A percentile compares a stretch with the other conserved stretches of the same genome.
Evolutionary conservation across 2,329 filamentous ascomycete species (phyloP).

Genomic region (Paraphaeosphaeria minitans): DNA sequence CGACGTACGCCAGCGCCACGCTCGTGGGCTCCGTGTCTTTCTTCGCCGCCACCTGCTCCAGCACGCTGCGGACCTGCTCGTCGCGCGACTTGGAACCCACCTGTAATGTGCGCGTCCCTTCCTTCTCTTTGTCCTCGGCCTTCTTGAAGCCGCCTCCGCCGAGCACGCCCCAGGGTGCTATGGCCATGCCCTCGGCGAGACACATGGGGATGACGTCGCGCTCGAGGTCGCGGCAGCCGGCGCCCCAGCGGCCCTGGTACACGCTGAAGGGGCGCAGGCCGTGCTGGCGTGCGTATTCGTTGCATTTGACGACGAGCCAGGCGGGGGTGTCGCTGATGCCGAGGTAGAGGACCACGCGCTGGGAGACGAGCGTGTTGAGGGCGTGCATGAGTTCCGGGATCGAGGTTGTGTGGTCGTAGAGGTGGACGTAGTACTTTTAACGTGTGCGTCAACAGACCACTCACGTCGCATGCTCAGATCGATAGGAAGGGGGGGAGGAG

Average conservation of each 20-base stretch:
- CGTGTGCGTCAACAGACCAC: no score
- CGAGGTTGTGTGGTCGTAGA: slow-evolving; percentile 51
- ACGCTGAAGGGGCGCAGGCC: slow-evolving; percentile 47
- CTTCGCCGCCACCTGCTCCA: slow-evolving; percentile 64
- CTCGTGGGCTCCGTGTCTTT: slow-evolving; percentile 62
- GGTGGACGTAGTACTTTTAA: slow-evolving; percentile 43
- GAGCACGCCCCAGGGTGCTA: slow-evolving; percentile 61
- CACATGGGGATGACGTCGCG: slow-evolving; percentile 55
- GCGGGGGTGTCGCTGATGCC: slow-evolving; percentile 53
- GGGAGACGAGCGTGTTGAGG: slow-evolving; percentile 49
- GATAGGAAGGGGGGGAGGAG: slow-evolving; percentile 2
- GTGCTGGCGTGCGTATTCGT: slow-evolving; percentile 48
- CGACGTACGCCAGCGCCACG: slow-evolving; percentile 73
- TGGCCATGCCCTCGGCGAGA: slow-evolving; percentile 48
- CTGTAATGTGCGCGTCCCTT: slow-evolving; percentile 51
- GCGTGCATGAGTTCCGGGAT: slow-evolving; percentile 53
- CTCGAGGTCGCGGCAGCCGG: slow-evolving; percentile 52
- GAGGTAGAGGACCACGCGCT: slow-evolving; percentile 53
- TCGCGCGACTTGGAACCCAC: slow-evolving; percentile 53
- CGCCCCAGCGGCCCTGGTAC: slow-evolving; percentile 51
- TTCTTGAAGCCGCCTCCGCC: slow-evolving; percentile 52
- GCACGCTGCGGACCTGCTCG: slow-evolving; percentile 58
- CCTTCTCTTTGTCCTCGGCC: slow-evolving; percentile 44
- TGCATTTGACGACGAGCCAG: slow-evolving; percentile 41
- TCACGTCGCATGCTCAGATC: slow-evolving; percentile 29